phyloP scores from a whole-genome alignment of 768 basidiomycete genomes.

The Suillus variegatus region DNA sequence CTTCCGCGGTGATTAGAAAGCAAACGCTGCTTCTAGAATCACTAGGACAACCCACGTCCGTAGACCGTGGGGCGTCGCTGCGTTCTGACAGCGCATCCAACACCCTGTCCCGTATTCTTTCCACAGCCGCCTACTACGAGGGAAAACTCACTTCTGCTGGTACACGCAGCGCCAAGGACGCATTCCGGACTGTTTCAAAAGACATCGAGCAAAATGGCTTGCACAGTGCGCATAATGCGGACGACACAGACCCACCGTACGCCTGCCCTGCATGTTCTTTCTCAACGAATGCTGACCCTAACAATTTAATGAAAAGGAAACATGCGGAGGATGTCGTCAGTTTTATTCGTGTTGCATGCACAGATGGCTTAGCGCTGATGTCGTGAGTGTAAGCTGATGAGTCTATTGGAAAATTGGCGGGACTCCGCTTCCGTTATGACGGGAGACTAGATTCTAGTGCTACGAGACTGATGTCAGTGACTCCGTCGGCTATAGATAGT shows the following conservation, averaged over 20 bases:
- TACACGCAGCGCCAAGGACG: constrained; percentile 51
- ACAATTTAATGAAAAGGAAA: constrained; percentile 29
- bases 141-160: constrained; percentile 46
- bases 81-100: constrained; percentile 38
- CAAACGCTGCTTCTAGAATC: constrained; percentile 47
- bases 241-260: constrained; percentile 45
- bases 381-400: constrained; percentile 30
- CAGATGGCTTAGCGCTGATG: constrained; percentile 57
- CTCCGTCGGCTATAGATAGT: too few species aligned
- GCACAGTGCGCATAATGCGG: constrained; percentile 36
- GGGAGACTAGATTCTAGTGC: background rate
- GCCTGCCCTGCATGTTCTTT: constrained; percentile 26
- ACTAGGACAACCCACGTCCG: constrained; percentile 33
- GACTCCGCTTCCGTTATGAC: constrained; percentile 21
- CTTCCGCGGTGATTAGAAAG: constrained; percentile 47
- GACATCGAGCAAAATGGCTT: constrained; percentile 67
- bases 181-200: constrained; percentile 56
- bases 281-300: constrained; percentile 22
- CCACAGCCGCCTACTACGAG: constrained; percentile 54
- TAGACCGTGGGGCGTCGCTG: constrained; percentile 24
- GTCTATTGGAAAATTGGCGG: constrained; percentile 13
- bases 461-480: too few species aligned
- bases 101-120: constrained; percentile 43
- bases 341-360: constrained; percentile 58
- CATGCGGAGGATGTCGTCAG: constrained; percentile 50